Evolutionary conservation across 1,139 yeast genomes (phyloP), one percentile per base, ranked within the genome.

Genomic region (Kodamaea fungicola): DNA sequence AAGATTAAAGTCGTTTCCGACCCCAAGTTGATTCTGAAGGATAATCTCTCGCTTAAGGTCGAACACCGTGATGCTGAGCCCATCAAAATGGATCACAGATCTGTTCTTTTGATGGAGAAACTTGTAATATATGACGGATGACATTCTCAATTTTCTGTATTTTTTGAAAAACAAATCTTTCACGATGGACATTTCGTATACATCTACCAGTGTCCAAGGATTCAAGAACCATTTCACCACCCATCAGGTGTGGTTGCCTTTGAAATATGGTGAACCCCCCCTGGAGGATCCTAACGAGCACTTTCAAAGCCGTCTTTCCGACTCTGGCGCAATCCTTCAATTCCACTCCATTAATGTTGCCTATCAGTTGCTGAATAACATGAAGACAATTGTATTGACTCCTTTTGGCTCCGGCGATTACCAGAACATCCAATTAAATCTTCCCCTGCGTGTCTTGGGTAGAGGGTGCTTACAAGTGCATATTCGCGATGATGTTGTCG

Each of bases 21-120:
- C 80, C 3, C 92, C 90, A 16, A 92, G 67, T 51, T 81, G 86
- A 61, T 90, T 92, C 34, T 83, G 88, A 23, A 74, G 61, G 35
- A 94, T 83, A 41, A 92, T 89, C 52, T 92, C 97, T 46, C 92
- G 79, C 62, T 94, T 94, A 45, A 92, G 68, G 57, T 92, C 98
- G 64, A 90, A 92, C 8, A 90, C 96, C 8, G 95, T 86, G 38
- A 94, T 80, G 25, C 97, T 97, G 0, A 97, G 90, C 22, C 98
- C 98, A 60, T 94, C 98, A 57, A 92, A 94, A 37, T 83, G 77
- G 32, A 92, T 79, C 32, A 95, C 78, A 1, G 87, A 79, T 33
- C 86, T 82, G 37, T 78, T 81, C 58, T 81, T 84, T 58, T 90
- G 97, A 31, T 96, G 94, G 45, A 80, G 69, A 62, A 92, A 92